Conservation (phyloP, 805 yeast species). For the Candida ficus region DNA sequence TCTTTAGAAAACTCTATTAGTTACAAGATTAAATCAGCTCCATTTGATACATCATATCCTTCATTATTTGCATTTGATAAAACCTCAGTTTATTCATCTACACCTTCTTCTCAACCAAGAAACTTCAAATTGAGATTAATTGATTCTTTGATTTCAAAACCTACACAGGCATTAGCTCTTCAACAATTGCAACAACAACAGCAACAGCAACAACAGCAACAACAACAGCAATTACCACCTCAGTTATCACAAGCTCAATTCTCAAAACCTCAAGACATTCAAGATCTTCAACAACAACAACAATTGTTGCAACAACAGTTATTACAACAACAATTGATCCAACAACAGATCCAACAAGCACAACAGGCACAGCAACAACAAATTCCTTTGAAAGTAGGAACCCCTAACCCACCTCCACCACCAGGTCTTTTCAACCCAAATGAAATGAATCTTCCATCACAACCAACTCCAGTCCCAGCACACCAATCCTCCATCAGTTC, state of each 20-base stretch:
- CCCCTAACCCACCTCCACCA: constrained; percentile 52
- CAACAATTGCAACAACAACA: constrained; percentile 25
- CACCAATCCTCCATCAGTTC: constrained; percentile 1
- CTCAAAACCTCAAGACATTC: constrained; percentile 23
- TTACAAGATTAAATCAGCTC: constrained; percentile 33
- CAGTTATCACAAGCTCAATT: constrained; percentile 27
- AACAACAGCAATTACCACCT: constrained; percentile 28
- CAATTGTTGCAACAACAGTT: constrained; percentile 23
- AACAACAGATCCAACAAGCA: constrained; percentile 18
- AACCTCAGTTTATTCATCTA: background rate
- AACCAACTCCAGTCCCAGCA: constrained; percentile 10
- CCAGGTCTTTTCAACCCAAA: constrained; percentile 53
- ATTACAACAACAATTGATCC: constrained; percentile 25
- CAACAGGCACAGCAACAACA: constrained; percentile 3
- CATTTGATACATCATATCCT: constrained; percentile 28
- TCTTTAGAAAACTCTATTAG: constrained; percentile 29
- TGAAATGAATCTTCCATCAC: constrained; percentile 14
- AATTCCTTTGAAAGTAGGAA: constrained; percentile 1
- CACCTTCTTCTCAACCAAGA: constrained; percentile 19
- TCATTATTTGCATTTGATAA: constrained; percentile 45
- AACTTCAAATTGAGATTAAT: constrained; percentile 30
- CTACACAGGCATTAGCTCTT: constrained; percentile 16
- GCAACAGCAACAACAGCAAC: constrained; percentile 14
- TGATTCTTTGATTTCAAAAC: constrained; percentile 31
- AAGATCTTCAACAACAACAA: constrained; percentile 20